Conservation (phyloP, 805 yeast species). For the Ogataea methanolica region DNA sequence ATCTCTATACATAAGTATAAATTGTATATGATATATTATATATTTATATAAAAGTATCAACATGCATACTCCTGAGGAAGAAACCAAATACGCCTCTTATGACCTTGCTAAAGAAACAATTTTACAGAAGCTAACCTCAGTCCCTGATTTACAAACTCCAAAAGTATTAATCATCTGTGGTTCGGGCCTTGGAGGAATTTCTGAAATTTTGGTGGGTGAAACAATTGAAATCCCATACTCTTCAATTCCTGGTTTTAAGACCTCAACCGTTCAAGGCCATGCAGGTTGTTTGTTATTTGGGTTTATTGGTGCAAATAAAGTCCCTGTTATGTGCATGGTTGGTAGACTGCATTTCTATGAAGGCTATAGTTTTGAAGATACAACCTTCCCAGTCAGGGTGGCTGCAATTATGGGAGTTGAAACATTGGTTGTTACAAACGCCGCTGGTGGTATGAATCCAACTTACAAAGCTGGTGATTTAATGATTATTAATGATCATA, state of each 20-base stretch:
- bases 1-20: no score
- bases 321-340: conserved; percentile 88
- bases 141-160: conserved; percentile 35
- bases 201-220: conserved; percentile 42
- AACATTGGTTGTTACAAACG: conserved; percentile 81
- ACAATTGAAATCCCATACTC: conserved; percentile 54
- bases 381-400: conserved; percentile 82
- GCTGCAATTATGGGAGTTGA: conserved; percentile 59
- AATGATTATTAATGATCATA: conserved; percentile 86
- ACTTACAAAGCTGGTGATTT: conserved; percentile 75
- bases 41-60: no score
- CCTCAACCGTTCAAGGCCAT: conserved; percentile 88
- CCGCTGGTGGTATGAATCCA: conserved; percentile 85
- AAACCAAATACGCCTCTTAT: background rate
- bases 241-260: conserved; percentile 74
- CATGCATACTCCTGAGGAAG: conserved; percentile 1
- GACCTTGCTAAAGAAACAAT: conserved; percentile 10
- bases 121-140: background rate
- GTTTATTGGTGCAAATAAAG: conserved; percentile 55
- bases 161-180: conserved; percentile 84
- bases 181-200: conserved; percentile 88
- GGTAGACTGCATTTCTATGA: conserved; percentile 92
- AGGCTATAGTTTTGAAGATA: conserved; percentile 77
- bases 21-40: no score
- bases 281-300: conserved; percentile 82